These are phyloP conservation scores for Avena eriantha DNA, from an alignment of 176 grass and related monocot species.

Conservation along the genomic window DNA sequence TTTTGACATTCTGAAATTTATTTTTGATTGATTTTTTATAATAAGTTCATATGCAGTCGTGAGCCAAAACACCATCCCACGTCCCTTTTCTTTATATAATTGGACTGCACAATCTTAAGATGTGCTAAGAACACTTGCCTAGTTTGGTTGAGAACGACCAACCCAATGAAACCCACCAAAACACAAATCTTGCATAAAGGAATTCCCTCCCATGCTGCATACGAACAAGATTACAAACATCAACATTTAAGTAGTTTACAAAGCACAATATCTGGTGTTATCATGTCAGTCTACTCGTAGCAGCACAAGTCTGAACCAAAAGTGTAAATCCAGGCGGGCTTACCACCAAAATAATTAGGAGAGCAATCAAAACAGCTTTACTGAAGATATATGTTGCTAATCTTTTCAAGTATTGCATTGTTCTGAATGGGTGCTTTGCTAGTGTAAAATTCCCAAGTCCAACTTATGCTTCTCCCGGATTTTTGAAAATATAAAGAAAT, in stretches of 20 bases:
- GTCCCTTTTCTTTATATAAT: constrained; percentile 6
- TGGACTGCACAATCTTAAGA: neutral
- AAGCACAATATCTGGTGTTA: too few species aligned
- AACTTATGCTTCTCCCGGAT: constrained; percentile 72
- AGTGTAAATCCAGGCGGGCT: too few species aligned
- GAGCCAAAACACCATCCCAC: too few species aligned
- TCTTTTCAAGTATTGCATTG: constrained; percentile 65
- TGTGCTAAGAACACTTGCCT: constrained; percentile 61
- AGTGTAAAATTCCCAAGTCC: constrained; percentile 75
- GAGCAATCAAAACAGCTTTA: too few species aligned
- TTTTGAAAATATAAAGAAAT: constrained; percentile 60
- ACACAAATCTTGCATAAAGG: constrained; percentile 76
- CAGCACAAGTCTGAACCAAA: too few species aligned
- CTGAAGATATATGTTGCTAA: constrained; percentile 61
- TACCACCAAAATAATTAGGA: too few species aligned
- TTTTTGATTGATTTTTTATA: too few species aligned
- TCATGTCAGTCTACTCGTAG: too few species aligned
- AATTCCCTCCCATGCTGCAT: constrained; percentile 82
- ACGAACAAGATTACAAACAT: too few species aligned
- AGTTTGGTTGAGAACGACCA: constrained; percentile 88
- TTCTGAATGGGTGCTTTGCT: constrained; percentile 81
- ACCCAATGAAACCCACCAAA: constrained; percentile 92
- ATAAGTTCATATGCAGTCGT: too few species aligned
- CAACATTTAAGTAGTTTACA: too few species aligned
- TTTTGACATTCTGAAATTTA: too few species aligned